Conservation (phyloP, 257 asterid species). For the Gardenia jasminoides region DNA sequence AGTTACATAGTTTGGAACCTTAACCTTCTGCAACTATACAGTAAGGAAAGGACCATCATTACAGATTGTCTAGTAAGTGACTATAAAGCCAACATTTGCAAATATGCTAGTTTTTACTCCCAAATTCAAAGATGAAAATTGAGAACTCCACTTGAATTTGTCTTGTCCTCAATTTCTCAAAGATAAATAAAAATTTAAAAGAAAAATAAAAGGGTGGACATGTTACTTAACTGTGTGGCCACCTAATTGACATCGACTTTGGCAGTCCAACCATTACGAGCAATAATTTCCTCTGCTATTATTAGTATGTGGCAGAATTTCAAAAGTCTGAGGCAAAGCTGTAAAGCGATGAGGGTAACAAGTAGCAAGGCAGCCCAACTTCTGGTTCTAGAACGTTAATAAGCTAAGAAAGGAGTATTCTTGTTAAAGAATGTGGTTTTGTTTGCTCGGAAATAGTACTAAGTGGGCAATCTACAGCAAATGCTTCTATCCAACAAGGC, state of each 20-base stretch:
- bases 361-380: neutral
- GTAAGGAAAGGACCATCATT: too few species aligned
- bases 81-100: too few species aligned
- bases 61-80: too few species aligned
- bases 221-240: neutral
- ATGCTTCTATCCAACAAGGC: neutral
- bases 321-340: neutral
- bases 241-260: neutral
- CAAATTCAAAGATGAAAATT: too few species aligned
- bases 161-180: neutral
- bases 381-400: neutral
- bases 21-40: too few species aligned
- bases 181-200: neutral
- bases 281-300: neutral
- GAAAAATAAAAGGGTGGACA: neutral
- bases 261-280: neutral
- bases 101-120: too few species aligned
- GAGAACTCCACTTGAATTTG: neutral
- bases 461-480: neutral
- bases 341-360: neutral
- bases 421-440: neutral
- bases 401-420: neutral
- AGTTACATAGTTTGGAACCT: too few species aligned
- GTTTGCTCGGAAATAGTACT: neutral
- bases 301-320: neutral